These are phyloP conservation scores for Cystobasidium onofrii DNA, from an alignment of 768 basidiomycete genomes.

Conservation along the genomic window DNA sequence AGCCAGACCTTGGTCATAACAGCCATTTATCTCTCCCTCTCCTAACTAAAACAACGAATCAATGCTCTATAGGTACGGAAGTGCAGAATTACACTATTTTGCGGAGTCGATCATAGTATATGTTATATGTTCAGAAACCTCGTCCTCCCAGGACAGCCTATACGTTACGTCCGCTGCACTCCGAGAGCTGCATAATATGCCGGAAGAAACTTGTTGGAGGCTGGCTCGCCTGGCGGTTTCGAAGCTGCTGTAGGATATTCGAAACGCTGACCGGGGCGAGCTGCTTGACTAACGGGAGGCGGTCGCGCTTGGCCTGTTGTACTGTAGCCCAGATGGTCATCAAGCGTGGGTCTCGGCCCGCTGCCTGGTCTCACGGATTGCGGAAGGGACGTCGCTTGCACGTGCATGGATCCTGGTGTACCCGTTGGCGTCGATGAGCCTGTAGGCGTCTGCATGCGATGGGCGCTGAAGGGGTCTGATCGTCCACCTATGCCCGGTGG, in stretches of 20 bases:
- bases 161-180: not conserved
- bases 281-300: not conserved
- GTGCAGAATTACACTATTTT: no score
- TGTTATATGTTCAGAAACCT: no score
- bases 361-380: not conserved
- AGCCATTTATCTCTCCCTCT: no score
- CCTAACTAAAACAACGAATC: no score
- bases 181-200: constrained; percentile 7
- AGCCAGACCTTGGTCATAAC: no score
- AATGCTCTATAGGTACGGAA: no score
- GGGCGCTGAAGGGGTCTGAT: constrained; percentile 6
- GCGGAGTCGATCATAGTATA: no score
- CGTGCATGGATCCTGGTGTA: not conserved
- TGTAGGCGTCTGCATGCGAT: constrained; percentile 8
- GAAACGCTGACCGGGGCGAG: not conserved
- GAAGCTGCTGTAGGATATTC: not conserved
- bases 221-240: not conserved
- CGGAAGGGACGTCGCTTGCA: not conserved
- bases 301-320: not conserved
- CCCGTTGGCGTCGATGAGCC: not conserved
- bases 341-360: constrained; percentile 17
- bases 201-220: not conserved
- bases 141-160: no score
- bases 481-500: not conserved
- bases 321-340: constrained; percentile 23